phyloP scores from a whole-genome alignment of 176 grass and related monocot genomes.

The Triticum urartu region DNA sequence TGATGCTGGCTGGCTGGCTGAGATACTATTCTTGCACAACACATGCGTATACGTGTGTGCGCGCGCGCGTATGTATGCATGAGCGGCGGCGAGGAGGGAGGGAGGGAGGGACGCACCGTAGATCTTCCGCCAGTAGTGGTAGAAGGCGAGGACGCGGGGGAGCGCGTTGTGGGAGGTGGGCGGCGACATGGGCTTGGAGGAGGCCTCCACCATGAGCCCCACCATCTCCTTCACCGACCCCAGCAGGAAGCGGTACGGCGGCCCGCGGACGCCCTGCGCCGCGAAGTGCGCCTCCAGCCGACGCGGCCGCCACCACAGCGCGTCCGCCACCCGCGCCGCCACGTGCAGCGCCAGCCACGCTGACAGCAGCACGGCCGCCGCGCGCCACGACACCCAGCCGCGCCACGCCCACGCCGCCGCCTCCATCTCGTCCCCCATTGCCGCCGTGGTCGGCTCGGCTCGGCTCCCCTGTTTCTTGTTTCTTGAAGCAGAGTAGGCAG shows the following conservation, averaged over 20 bases:
- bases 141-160: constrained; percentile 86
- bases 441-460: not conserved
- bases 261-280: constrained; percentile 69
- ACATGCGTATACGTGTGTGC: not conserved
- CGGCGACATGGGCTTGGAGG: constrained; percentile 73
- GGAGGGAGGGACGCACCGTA: constrained; percentile 49
- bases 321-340: constrained; percentile 53
- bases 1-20: not conserved
- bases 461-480: constrained; percentile 10
- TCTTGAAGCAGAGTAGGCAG: constrained; percentile 13
- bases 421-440: constrained; percentile 37
- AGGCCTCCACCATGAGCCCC: constrained; percentile 71
- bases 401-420: not conserved
- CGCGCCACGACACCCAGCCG: constrained; percentile 41
- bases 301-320: constrained; percentile 73
- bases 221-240: constrained; percentile 78
- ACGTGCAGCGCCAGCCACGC: constrained; percentile 53
- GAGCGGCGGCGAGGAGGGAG: not conserved
- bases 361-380: not conserved
- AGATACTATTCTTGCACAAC: not conserved
- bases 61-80: not conserved
- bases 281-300: constrained; percentile 76
- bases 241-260: constrained; percentile 72
- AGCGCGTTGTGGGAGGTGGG: constrained; percentile 77
- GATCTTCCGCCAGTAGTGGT: constrained; percentile 93